Evolutionary conservation across 2,329 filamentous ascomycete genomes (phyloP).

Genomic region (Trichoderma harzianum): DNA sequence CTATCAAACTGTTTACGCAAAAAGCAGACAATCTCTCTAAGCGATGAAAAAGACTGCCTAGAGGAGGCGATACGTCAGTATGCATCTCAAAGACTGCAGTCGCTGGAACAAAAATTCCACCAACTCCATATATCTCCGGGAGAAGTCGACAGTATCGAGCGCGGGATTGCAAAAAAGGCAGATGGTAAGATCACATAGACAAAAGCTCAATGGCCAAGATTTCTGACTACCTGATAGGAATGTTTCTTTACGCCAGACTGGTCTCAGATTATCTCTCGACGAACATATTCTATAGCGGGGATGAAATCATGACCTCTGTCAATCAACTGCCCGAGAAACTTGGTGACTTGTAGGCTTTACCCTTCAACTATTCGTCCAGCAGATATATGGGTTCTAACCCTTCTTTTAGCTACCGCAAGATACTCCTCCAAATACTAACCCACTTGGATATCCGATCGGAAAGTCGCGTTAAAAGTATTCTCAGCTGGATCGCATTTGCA

Average conservation of each 20-base stretch:
- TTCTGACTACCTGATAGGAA: neutral
- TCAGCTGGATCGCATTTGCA: neutral
- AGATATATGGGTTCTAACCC: neutral
- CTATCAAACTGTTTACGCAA: neutral
- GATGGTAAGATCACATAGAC: neutral
- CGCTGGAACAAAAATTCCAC: neutral
- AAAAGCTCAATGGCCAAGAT: neutral
- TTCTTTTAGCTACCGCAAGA: neutral
- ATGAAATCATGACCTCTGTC: neutral
- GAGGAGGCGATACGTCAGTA: neutral
- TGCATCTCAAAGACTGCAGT: neutral
- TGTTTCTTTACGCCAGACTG: neutral
- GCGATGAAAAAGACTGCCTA: neutral
- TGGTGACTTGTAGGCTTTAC: neutral
- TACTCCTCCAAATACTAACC: neutral
- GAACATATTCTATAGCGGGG: neutral
- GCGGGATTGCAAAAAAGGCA: neutral
- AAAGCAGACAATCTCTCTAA: neutral
- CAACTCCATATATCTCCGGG: neutral
- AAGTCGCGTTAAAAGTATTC: neutral
- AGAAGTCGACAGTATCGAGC: neutral
- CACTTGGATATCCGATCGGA: neutral
- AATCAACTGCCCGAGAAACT: neutral
- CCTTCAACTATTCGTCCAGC: rapidly evolving
- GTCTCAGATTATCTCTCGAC: neutral